Conservation (phyloP, 2,329 filamentous ascomycete species). For the Achaetomium macrosporum region DNA sequence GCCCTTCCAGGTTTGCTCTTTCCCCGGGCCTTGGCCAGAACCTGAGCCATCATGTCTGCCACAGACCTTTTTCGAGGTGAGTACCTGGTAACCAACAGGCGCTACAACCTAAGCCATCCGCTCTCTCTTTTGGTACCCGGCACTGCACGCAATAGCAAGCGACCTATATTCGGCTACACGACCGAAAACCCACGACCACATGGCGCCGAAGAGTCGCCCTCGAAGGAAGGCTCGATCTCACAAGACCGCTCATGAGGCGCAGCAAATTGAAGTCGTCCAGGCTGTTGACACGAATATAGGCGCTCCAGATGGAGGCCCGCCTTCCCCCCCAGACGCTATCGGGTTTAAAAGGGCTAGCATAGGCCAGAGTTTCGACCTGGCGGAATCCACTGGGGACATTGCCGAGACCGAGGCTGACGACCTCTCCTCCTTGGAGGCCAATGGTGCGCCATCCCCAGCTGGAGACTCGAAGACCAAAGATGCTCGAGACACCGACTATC, state of each 20-base stretch:
- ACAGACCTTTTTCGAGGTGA: conserved; percentile 9
- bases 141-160: neutral
- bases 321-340: neutral
- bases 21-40: too few species aligned
- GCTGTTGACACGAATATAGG: conserved; percentile 6
- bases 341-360: neutral
- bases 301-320: neutral
- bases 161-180: too few species aligned
- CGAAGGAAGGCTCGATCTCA: conserved; percentile 6
- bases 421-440: neutral
- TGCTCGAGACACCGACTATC: conserved; percentile 13
- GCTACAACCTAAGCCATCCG: neutral
- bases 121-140: neutral
- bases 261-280: conserved; percentile 3
- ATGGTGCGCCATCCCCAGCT: neutral
- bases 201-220: conserved; percentile 6
- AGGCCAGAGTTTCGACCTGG: conserved; percentile 4
- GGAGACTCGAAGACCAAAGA: neutral
- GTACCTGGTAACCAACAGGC: neutral
- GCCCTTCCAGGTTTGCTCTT: too few species aligned
- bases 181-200: neutral
- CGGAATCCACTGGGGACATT: conserved; percentile 17
- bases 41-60: neutral
- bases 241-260: conserved; percentile 4
- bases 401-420: conserved; percentile 7